Base-by-base conservation (phyloP, 768 basidiomycete species). In the Rubroboletus satanas region DNA sequence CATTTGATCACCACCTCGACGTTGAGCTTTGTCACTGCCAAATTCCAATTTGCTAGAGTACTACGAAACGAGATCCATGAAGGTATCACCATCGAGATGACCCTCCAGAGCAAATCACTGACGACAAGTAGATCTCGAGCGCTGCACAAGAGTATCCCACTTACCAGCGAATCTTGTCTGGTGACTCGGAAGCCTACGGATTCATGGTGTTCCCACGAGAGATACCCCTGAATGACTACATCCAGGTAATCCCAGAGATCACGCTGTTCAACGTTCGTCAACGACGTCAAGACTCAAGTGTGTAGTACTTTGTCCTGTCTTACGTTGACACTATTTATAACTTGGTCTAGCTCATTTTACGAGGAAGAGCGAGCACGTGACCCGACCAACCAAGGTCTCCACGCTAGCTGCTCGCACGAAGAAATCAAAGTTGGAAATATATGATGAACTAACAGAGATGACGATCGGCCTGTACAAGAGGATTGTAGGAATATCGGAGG, bases 1-100 rank as follows among this genome's bases (percentile, higher is more conserved):
- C 71, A 73, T 29, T 56, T 71, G 11, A 71, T 78, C 44, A 56
- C 72, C 29, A 65, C 69, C 15, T 69, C 71, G 11, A 69, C 67
- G 0, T 45, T 78, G 43, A 71, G 72, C 39, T 65, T 68, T 29
- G 54, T 77, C 26, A 9, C 26, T 11, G 26, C 43, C 9, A 44
- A 9, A 11, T 10, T 44, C 43, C 9, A 44, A 9, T n/a, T 10
- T 44, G 10, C 26, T 44, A 17, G 73, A 74, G 48, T 31, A 63
- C 33, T 31, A 63, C 33, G 63, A 69, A 31, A 64, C 62, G 3
- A 45, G 60, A n/a, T 62, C 52, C 2, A 62, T 71, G 63, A 21
- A 52, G 51, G 69, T 68, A 45, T 32, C 37, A 10, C 3, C 7
- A 5, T 28, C 21, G 15, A 17, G 9, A 17, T 10, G 4, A 6